Conservation (phyloP, 2,329 filamentous ascomycete species). For the Claviceps paspali region DNA sequence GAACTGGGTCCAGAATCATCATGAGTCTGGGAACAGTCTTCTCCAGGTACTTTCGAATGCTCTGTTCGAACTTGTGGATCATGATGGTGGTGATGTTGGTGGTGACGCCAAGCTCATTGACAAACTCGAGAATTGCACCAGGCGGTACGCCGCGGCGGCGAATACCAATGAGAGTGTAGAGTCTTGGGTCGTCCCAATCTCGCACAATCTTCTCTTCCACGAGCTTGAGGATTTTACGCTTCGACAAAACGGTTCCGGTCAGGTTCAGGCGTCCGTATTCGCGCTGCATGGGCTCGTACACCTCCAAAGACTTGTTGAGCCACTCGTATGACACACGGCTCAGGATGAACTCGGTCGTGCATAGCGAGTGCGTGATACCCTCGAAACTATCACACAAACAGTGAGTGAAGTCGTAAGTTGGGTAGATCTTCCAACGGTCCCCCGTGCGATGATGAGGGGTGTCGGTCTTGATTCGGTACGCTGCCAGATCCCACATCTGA, state of each 20-base stretch:
- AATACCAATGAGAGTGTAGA: constrained; percentile 77
- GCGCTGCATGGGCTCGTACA: constrained; percentile 88
- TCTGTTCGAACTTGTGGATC: constrained; percentile 69
- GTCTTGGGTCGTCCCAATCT: constrained; percentile 79
- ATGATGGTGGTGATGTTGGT: constrained; percentile 68
- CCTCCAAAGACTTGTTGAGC: constrained; percentile 65
- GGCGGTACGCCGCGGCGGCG: constrained; percentile 76
- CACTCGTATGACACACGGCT: constrained; percentile 81
- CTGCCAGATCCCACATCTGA: constrained; percentile 91
- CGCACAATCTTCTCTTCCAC: constrained; percentile 66
- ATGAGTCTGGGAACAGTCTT: constrained; percentile 76
- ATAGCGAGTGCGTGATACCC: constrained; percentile 78
- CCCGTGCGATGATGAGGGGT: constrained; percentile 66
- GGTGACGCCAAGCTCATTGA: constrained; percentile 83
- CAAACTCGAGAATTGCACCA: constrained; percentile 74
- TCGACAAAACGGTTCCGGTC: constrained; percentile 72
- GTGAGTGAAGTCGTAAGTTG: constrained; percentile 86
- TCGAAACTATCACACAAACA: constrained; percentile 89
- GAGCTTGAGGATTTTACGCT: constrained; percentile 67
- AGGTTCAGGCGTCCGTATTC: constrained; percentile 58
- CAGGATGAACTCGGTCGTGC: constrained; percentile 82
- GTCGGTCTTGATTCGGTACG: constrained; percentile 67
- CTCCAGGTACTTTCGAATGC: constrained; percentile 74
- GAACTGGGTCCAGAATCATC: constrained; percentile 75
- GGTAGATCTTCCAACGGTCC: constrained; percentile 80